phyloP scores from a whole-genome alignment of 78 protist genomes.

The Planoprotostelium fungivorum region DNA sequence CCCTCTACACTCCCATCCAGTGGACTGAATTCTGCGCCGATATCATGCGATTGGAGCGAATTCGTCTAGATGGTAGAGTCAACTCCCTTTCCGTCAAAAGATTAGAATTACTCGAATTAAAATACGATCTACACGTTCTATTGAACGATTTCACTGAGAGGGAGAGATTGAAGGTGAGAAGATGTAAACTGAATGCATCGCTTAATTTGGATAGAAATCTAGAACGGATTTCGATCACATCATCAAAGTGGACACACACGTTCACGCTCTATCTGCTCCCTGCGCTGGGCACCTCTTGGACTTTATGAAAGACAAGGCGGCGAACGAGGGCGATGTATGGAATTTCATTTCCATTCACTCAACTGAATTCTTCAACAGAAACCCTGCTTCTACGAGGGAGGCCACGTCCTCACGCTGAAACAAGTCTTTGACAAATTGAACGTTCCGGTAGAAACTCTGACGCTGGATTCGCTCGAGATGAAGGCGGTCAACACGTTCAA shows the following conservation, averaged over 20 bases:
- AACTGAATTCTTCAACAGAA: too few relatives aligned
- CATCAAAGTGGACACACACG: background rate
- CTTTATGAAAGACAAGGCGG: background rate
- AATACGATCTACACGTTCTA: conserved; percentile 49
- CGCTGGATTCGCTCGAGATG: background rate
- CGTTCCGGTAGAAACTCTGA: background rate
- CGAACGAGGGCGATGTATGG: background rate
- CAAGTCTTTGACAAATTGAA: background rate
- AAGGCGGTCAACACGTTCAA: conserved; percentile 25
- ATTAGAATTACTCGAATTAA: conserved; percentile 30
- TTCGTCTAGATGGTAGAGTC: conserved; percentile 44
- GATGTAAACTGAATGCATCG: too few relatives aligned
- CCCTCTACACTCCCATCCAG: conserved; percentile 16
- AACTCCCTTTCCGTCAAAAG: conserved; percentile 34
- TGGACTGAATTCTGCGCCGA: conserved; percentile 21
- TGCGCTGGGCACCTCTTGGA: background rate
- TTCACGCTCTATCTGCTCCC: background rate
- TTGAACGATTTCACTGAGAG: conserved; percentile 40
- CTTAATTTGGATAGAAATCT: background rate
- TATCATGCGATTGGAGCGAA: conserved; percentile 30
- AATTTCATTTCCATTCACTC: background rate
- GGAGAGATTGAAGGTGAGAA: conserved; percentile 22
- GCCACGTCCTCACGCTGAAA: background rate
- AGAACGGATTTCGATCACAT: background rate
- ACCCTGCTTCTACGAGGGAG: background rate